Conservation (phyloP, 73 alveolate genomes). For the Blepharisma stoltei region DNA sequence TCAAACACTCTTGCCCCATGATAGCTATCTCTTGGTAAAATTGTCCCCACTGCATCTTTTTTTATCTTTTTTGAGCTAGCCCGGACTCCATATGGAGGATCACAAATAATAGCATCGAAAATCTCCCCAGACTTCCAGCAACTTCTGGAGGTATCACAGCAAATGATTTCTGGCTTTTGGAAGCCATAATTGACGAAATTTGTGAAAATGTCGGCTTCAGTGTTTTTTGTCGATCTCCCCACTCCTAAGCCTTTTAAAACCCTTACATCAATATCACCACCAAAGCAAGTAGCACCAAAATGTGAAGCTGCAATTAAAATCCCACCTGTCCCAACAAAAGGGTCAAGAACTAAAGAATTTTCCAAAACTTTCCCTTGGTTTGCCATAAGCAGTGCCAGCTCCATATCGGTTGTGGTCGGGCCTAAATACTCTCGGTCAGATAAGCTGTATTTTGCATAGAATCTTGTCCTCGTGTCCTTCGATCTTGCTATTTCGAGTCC, state of each 20-base stretch:
- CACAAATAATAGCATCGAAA: conserved; percentile 96
- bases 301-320: conserved; percentile 86
- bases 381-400: conserved; percentile 92
- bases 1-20: conserved; percentile 55
- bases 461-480: conserved; percentile 65
- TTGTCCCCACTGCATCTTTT: conserved; percentile 44
- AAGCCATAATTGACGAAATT: conserved; percentile 80
- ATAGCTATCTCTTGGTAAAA: conserved; percentile 40
- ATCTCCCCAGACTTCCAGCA: conserved; percentile 46
- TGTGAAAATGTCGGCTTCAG: conserved; percentile 69
- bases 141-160: conserved; percentile 65
- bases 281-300: conserved; percentile 86
- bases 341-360: conserved; percentile 90
- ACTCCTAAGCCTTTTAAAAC: conserved; percentile 96
- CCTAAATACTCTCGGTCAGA: conserved; percentile 91
- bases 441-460: conserved; percentile 80
- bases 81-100: conserved; percentile 99
- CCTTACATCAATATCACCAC: conserved; percentile 94
- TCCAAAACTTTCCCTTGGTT: conserved; percentile 86
- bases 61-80: conserved; percentile 84
- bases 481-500: conserved; percentile 72
- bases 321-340: conserved; percentile 98
- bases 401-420: conserved; percentile 94
- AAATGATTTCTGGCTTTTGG: conserved; percentile 69
- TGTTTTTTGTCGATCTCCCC: conserved; percentile 71